Conservation (phyloP, 306 rosid species). For the Lathyrus sativus region DNA sequence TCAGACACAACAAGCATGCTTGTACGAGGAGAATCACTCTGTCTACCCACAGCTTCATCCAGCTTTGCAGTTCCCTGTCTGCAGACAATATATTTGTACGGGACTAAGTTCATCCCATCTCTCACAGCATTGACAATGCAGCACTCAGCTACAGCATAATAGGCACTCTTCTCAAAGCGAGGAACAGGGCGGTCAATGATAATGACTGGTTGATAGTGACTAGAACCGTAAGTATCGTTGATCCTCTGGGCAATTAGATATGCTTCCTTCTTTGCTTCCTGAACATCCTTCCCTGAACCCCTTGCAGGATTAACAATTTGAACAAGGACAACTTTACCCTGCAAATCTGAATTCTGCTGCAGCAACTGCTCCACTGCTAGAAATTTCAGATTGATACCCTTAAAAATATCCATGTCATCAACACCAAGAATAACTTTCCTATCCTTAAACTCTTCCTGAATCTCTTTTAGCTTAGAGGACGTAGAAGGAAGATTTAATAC, state of each 20-base stretch:
- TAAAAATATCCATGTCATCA: constrained; percentile 90
- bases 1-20: constrained; percentile 91
- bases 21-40: constrained; percentile 50
- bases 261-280: constrained; percentile 70
- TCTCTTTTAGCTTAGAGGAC: constrained; percentile 61
- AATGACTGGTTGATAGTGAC: constrained; percentile 64
- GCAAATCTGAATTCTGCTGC: constrained; percentile 60
- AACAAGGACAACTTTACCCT: constrained; percentile 65
- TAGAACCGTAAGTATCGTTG: constrained; percentile 59
- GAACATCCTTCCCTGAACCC: constrained; percentile 81
- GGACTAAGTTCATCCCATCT: constrained; percentile 90
- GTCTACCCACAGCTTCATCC: constrained; percentile 56
- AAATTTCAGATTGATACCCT: constrained; percentile 81
- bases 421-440: constrained; percentile 64
- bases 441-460: constrained; percentile 64
- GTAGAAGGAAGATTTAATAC: constrained; percentile 65
- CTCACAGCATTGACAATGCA: constrained; percentile 87
- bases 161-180: constrained; percentile 75
- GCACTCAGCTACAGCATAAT: constrained; percentile 82
- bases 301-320: constrained; percentile 92
- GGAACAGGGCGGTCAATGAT: constrained; percentile 77
- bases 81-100: constrained; percentile 79
- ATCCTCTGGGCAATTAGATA: constrained; percentile 63
- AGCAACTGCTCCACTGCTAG: constrained; percentile 79
- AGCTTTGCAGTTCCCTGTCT: constrained; percentile 67